Evolutionary conservation across 768 basidiomycete species (phyloP).

Genomic region (Lactarius psammicola): DNA sequence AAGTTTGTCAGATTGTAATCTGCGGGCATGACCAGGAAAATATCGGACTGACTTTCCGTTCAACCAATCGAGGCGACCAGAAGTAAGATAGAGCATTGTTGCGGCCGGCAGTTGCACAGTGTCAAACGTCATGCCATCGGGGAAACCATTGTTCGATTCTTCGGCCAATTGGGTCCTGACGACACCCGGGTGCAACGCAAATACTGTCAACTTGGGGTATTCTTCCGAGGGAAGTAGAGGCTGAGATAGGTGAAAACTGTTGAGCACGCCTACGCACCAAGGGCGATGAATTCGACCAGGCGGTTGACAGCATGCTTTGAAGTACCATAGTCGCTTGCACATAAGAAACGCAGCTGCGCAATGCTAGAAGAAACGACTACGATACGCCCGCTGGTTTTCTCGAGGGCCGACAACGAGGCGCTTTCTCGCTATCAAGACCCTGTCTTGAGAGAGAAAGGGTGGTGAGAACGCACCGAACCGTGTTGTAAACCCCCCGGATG

Average conservation of each 20-base stretch:
- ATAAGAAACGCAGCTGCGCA: conserved; percentile 1
- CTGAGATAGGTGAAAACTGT: neutral
- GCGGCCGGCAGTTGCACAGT: conserved; percentile 30
- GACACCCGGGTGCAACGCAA: conserved; percentile 19
- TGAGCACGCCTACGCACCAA: conserved; percentile 9
- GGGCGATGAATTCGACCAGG: conserved; percentile 16
- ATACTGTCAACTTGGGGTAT: conserved; percentile 17
- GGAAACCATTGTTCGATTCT: conserved; percentile 6
- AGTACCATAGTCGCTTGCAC: conserved; percentile 9
- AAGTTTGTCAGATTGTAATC: neutral
- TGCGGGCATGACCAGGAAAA: too few species aligned
- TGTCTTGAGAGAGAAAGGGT: neutral
- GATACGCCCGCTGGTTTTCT: conserved; percentile 12
- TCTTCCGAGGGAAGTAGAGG: neutral
- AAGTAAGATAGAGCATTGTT: conserved; percentile 29
- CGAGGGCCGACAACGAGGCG: conserved; percentile 1
- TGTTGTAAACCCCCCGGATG: conserved; percentile 31
- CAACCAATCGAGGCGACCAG: conserved; percentile 30
- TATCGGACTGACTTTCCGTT: conserved; percentile 26
- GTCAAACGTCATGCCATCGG: conserved; percentile 15
- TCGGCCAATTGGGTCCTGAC: conserved; percentile 1
- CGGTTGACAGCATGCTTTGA: conserved; percentile 18
- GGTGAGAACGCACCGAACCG: conserved; percentile 26
- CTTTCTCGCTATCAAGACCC: neutral
- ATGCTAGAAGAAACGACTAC: conserved; percentile 7